These are phyloP conservation scores for Termitomyces sp. DNA, from an alignment of 768 basidiomycete genomes.

Conservation along the genomic window DNA sequence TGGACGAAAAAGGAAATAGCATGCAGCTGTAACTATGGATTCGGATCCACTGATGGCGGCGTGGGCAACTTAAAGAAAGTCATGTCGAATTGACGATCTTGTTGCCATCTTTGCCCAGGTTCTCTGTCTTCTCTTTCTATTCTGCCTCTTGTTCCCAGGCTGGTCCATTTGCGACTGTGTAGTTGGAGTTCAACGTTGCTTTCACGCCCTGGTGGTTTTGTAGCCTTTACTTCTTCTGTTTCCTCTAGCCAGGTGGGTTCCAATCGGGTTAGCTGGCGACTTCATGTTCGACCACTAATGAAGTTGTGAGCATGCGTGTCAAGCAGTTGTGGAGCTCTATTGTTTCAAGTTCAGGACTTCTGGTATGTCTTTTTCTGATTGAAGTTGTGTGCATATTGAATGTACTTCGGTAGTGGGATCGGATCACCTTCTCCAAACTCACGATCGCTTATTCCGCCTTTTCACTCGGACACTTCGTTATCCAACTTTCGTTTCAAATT, in stretches of 20 bases:
- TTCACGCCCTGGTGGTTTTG: conserved; percentile 38
- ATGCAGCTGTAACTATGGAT: neutral
- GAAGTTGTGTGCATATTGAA: neutral
- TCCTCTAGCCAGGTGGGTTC: conserved; percentile 2
- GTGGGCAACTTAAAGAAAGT: neutral
- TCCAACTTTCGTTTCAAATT: conserved; percentile 67
- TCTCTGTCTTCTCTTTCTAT: conserved; percentile 17
- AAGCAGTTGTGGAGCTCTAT: conserved; percentile 27
- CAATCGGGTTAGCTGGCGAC: neutral
- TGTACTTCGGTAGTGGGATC: conserved; percentile 48
- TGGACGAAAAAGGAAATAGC: neutral
- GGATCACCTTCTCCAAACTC: conserved; percentile 62
- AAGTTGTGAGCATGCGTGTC: conserved; percentile 16
- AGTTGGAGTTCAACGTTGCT: conserved; percentile 16
- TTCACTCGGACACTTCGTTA: conserved; percentile 56
- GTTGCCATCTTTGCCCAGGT: neutral
- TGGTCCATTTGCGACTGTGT: conserved; percentile 19
- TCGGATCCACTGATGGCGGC: neutral
- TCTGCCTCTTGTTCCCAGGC: conserved; percentile 20
- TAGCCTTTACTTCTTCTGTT: conserved; percentile 15
- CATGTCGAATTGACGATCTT: neutral
- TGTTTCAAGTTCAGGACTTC: conserved; percentile 35
- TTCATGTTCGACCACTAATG: neutral
- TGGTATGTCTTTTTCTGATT: conserved; percentile 31
- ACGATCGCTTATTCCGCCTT: conserved; percentile 64